phyloP scores from a whole-genome alignment of 331 rosid species.

The Dryas integrifolia region DNA sequence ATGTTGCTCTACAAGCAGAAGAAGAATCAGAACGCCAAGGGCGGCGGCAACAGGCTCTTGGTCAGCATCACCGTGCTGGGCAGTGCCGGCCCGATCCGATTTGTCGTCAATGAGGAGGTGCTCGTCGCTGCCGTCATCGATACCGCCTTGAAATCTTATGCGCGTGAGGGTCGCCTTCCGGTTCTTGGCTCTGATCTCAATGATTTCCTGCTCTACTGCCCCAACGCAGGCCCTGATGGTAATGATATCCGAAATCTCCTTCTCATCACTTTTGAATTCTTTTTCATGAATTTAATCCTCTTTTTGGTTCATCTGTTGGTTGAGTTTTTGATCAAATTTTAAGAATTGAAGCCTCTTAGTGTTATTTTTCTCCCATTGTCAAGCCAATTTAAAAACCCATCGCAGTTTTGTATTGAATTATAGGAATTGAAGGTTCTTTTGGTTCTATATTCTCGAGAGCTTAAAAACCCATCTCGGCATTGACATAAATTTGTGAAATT shows the following conservation, averaged over 20 bases:
- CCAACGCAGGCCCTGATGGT: slow-evolving; percentile 70
- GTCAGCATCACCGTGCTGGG: slow-evolving; percentile 79
- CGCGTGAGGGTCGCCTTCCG: slow-evolving; percentile 94
- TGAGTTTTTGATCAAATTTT: neutral
- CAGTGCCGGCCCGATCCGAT: slow-evolving; percentile 93
- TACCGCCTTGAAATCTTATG: slow-evolving; percentile 78
- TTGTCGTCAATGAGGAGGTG: slow-evolving; percentile 68
- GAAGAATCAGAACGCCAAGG: slow-evolving; percentile 65
- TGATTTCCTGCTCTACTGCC: slow-evolving; percentile 70
- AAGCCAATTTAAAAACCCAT: no score
- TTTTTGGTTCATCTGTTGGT: neutral
- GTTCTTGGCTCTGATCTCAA: slow-evolving; percentile 53
- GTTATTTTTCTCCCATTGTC: no score
- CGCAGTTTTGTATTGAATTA: no score
- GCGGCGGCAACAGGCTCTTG: slow-evolving; percentile 55
- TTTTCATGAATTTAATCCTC: neutral
- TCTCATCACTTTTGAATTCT: no score
- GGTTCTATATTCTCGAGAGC: no score
- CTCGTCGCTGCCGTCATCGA: slow-evolving; percentile 68
- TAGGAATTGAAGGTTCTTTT: no score
- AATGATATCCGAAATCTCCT: neutral
- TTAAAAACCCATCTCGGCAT: neutral
- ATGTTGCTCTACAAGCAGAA: slow-evolving; percentile 83
- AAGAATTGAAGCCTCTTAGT: neutral
- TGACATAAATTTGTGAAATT: neutral